Percentiles rank a stretch among this genome's conserved stretches.
Conservation (phyloP, 1,284 basidiomycete species). For the Cystobasidium slooffiae region DNA sequence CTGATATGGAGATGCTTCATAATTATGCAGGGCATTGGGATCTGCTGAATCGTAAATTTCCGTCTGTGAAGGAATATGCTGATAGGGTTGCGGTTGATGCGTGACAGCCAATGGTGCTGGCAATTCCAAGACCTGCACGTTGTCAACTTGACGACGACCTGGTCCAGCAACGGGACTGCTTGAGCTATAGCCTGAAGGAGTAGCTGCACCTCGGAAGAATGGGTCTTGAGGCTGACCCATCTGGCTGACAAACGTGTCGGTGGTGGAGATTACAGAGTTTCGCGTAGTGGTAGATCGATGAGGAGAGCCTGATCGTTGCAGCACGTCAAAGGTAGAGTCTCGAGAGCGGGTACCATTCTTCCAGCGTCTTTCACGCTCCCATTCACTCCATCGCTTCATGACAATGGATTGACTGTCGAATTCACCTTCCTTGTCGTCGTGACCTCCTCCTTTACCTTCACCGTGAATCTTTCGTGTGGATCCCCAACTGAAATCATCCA, state of each 20-base stretch:
- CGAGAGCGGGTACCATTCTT: constrained; percentile 80
- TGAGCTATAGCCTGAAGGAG: constrained; percentile 27
- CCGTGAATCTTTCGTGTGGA: constrained; percentile 56
- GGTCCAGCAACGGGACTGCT: constrained; percentile 7
- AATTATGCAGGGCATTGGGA: constrained; percentile 33
- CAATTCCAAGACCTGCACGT: constrained; percentile 37
- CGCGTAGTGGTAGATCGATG: constrained; percentile 38
- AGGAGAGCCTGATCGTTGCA: constrained; percentile 46
- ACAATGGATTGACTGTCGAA: constrained; percentile 96
- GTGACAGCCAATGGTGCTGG: constrained; percentile 40
- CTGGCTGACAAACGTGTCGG: constrained; percentile 39
- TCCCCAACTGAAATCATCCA: constrained; percentile 60
- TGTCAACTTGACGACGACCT: constrained; percentile 26
- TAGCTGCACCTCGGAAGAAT: constrained; percentile 22
- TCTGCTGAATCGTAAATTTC: constrained; percentile 40
- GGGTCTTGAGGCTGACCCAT: constrained; percentile 30
- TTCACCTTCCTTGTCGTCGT: constrained; percentile 72
- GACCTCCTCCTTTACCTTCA: constrained; percentile 47
- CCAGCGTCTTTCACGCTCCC: constrained; percentile 93
- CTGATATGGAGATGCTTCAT: constrained; percentile 43
- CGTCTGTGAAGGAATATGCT: constrained; percentile 37
- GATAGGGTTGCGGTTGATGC: constrained; percentile 35
- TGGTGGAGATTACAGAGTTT: constrained; percentile 43
- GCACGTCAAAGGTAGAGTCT: constrained; percentile 71
- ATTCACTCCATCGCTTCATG: constrained; percentile 99